Evolutionary conservation across 2,329 filamentous ascomycete species (phyloP), one percentile per base, ranked within the genome.

Genomic region (Talaromyces amestolkiae): DNA sequence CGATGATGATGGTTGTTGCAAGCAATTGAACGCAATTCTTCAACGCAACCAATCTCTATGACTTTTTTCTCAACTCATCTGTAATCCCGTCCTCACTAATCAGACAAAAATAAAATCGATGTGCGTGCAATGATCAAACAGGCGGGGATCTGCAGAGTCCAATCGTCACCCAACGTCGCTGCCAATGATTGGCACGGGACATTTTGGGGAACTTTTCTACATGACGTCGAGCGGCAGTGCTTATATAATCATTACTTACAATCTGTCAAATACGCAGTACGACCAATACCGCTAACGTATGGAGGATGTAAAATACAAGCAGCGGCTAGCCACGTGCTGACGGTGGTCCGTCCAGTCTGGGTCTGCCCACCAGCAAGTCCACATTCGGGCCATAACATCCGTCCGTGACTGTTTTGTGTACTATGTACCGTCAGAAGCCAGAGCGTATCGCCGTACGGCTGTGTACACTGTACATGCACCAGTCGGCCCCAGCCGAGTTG

Each of bases 141-240:
- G 11, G 31, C 51, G 51, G 51, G 51, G 51, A 56, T 56, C 27
- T 56, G 51, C 51, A 56, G 22, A 37, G 47, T 54, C 31, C 27
- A 35, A 17, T 56, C 47, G n/a, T 56, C n/a, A 31, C 9, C 9
- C 31, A 35, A 54, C 19, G 53, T 56, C 53, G 19, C n/a, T n/a
- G 33, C 37, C 53, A 56, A 33, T 59, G 56, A 59, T 59, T 59
- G 56, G 56, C 27, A 59, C 56, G 56, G 56, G 53, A 45, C 61
- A 56, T 58, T 64, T 64, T 58, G 47, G 33, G 51, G 47, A 35
- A 15, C 24, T 58, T 64, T 45, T 47, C 24, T 58, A 17, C 61
- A 64, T 64, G 61, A 64, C 61, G 61, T 64, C 61, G 51, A 43
- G 8, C 33, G 27, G 17, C 35, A 58, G 33, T 53, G 27, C 15